Evolutionary conservation across 139 green algal species (phyloP).

Genomic region (Tetradesmus obliquus): DNA sequence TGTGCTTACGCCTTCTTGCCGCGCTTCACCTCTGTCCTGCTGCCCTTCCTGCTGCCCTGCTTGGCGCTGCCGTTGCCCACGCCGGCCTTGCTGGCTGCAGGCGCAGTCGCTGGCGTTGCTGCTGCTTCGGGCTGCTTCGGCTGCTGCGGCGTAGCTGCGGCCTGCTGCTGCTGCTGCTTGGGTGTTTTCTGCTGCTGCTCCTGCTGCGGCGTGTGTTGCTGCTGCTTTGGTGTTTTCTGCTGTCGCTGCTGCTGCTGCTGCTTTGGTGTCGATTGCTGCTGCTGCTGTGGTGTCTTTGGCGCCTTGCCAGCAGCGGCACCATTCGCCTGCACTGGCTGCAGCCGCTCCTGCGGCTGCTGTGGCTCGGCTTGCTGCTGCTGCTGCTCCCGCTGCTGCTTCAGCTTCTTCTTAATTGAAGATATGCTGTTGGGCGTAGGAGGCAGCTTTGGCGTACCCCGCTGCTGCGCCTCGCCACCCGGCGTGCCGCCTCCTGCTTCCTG

Average conservation of each 20-base stretch:
- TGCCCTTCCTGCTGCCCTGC: not conserved
- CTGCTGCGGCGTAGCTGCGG: not conserved
- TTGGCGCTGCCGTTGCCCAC: constrained; percentile 1
- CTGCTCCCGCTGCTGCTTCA: constrained; percentile 41
- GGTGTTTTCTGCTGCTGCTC: not conserved
- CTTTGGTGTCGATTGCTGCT: not conserved
- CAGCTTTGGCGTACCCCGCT: not conserved
- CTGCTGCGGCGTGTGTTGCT: constrained; percentile 9
- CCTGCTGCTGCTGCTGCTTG: constrained; percentile 1
- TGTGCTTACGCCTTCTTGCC: not conserved
- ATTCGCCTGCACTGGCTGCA: constrained; percentile 40
- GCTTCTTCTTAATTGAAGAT: constrained; percentile 42
- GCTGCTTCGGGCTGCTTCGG: not conserved
- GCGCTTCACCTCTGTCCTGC: not conserved
- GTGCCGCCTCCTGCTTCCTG: constrained; percentile 35
- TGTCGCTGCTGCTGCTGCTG: not conserved
- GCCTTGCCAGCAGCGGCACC: not conserved
- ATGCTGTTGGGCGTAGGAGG: constrained; percentile 30
- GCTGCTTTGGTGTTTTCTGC: constrained; percentile 1
- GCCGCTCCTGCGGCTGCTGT: constrained; percentile 48
- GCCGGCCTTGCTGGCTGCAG: not conserved
- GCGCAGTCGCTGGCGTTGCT: not conserved
- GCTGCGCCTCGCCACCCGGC: constrained; percentile 27
- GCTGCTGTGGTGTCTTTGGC: not conserved
- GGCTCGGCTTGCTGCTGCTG: constrained; percentile 25